phyloP scores from a whole-genome alignment of 2,329 filamentous ascomycete genomes.

The Fusarium hostae region DNA sequence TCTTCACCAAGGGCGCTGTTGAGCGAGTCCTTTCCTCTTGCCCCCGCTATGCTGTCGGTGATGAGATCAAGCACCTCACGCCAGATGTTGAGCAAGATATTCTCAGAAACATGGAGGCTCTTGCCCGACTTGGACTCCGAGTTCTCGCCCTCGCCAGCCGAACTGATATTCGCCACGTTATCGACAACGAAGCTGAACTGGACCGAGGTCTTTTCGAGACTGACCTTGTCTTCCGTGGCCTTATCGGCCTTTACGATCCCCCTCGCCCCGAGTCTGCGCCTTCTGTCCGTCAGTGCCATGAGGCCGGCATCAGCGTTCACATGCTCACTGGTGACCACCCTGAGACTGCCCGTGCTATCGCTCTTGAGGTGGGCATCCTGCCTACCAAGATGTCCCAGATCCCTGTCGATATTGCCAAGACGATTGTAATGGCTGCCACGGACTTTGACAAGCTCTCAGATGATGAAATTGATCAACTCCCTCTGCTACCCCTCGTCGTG shows the following conservation, averaged over 20 bases:
- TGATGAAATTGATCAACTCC: conserved; percentile 70
- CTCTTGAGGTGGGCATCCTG: conserved; percentile 71
- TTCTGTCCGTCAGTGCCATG: conserved; percentile 65
- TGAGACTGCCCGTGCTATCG: conserved; percentile 72
- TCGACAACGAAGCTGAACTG: conserved; percentile 54
- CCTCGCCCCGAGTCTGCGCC: conserved; percentile 73
- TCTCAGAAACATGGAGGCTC: conserved; percentile 73
- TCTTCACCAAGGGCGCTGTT: conserved; percentile 75
- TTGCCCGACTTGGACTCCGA: conserved; percentile 73
- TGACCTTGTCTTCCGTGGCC: conserved; percentile 72
- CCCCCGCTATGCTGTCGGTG: conserved; percentile 59
- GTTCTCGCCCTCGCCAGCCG: conserved; percentile 73
- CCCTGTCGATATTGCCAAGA: conserved; percentile 63
- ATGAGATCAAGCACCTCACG: conserved; percentile 54
- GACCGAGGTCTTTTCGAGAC: conserved; percentile 69
- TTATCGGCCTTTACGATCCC: conserved; percentile 78
- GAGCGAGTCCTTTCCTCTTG: conserved; percentile 75
- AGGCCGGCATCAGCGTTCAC: conserved; percentile 72
- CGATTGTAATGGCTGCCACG: conserved; percentile 73
- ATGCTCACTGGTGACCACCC: conserved; percentile 77
- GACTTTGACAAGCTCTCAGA: conserved; percentile 75
- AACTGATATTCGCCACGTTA: conserved; percentile 51
- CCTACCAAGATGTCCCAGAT: conserved; percentile 62
- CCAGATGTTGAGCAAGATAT: conserved; percentile 62
- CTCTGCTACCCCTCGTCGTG: conserved; percentile 73